A percentile compares a stretch with the other conserved stretches of the same genome.
Evolutionary conservation across 2,329 filamentous ascomycete species (phyloP).

Genomic region (Ascocoryne sarcoides): DNA sequence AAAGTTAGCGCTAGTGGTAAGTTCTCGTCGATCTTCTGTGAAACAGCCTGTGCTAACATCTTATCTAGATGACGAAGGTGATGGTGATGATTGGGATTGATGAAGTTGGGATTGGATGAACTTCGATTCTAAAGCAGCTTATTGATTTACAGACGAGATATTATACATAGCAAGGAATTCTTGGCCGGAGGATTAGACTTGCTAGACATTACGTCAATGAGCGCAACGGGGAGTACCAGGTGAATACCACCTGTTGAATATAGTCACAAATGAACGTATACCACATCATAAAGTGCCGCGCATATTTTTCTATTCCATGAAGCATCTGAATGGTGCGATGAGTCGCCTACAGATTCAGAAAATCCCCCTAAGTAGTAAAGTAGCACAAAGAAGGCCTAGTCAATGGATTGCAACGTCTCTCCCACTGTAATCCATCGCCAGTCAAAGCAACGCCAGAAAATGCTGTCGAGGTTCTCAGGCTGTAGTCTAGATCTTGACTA

Average conservation of each 20-base stretch:
- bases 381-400: constrained; percentile 16
- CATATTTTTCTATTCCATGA: constrained; percentile 17
- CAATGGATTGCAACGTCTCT: constrained; percentile 42
- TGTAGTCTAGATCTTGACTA: constrained; percentile 18
- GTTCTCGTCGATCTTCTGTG: constrained; percentile 31
- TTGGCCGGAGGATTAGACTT: constrained; percentile 6
- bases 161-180: constrained; percentile 1
- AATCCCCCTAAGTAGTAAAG: background rate
- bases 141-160: constrained; percentile 7
- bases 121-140: constrained; percentile 2
- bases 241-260: constrained; percentile 9
- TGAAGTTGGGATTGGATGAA: constrained; percentile 3
- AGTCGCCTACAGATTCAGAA: background rate
- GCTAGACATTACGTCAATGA: constrained; percentile 6
- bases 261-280: constrained; percentile 7
- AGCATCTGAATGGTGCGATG: constrained; percentile 6
- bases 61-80: constrained; percentile 61
- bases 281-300: background rate
- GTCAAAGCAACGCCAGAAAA: constrained; percentile 22
- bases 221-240: background rate
- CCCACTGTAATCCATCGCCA: constrained; percentile 26
- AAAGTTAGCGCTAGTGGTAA: constrained; percentile 94
- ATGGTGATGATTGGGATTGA: constrained; percentile 71
- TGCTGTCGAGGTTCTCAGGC: constrained; percentile 30
- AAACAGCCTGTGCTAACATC: constrained; percentile 15